Conservation (phyloP, 306 rosid species). For the Cajanus cajan region DNA sequence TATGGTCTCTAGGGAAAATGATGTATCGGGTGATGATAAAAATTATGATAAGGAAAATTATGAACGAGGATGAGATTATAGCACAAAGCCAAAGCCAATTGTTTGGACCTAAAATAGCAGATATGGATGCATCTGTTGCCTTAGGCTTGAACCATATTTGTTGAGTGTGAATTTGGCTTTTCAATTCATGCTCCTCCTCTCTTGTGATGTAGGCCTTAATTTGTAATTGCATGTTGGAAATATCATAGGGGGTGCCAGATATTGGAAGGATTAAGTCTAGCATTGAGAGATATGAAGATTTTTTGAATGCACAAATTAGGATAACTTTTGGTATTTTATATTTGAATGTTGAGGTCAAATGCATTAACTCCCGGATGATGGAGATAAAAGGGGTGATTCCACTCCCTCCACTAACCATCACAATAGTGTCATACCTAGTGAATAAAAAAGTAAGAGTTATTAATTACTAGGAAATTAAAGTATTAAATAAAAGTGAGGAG, state of each 20-base stretch:
- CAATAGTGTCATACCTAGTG: slow-evolving; percentile 51
- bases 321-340: slow-evolving; percentile 47
- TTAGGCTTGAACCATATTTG: slow-evolving; percentile 49
- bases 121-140: slow-evolving; percentile 46
- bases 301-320: slow-evolving; percentile 54
- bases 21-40: slow-evolving; percentile 46
- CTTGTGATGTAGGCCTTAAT: slow-evolving; percentile 71
- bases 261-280: slow-evolving; percentile 62
- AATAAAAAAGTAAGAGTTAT: neutral
- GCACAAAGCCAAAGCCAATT: slow-evolving; percentile 72
- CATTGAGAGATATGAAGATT: slow-evolving; percentile 47
- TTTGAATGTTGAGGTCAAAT: slow-evolving; percentile 22
- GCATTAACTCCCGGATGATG: slow-evolving; percentile 54
- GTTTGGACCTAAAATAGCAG: slow-evolving; percentile 50
- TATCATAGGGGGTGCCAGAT: slow-evolving; percentile 33
- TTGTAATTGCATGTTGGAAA: slow-evolving; percentile 41
- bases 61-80: slow-evolving; percentile 57
- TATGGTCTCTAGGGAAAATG: slow-evolving; percentile 62
- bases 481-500: neutral
- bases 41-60: slow-evolving; percentile 48
- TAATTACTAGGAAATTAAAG: neutral
- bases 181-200: slow-evolving; percentile 35
- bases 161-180: slow-evolving; percentile 12
- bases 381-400: slow-evolving; percentile 81
- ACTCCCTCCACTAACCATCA: slow-evolving; percentile 79